Base-by-base conservation (phyloP, 2,329 filamentous ascomycete genomes). In the Exophiala viscosa region DNA sequence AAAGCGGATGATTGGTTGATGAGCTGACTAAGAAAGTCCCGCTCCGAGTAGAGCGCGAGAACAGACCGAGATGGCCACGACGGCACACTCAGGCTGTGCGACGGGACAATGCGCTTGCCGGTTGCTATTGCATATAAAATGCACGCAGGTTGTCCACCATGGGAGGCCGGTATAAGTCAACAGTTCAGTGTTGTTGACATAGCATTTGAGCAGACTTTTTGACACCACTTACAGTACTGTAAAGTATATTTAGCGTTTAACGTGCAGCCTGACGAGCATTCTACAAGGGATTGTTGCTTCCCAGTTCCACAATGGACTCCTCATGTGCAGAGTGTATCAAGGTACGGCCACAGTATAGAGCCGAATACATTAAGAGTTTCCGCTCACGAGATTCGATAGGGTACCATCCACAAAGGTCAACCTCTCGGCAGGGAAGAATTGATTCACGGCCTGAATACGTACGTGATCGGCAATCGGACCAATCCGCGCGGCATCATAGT, bases 401-500 rank as follows among this genome's bases (percentile, higher is more conserved):
- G 72, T 40, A 63, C 77, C 36, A 73, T 77, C 58, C 42, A 49
- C 31, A 62, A 70, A 1, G 72, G 69, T 44, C 62, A 64, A 7
- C 76, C 77, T 5, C 70, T 67, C 4, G 79, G 78, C 28, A 67
- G 66, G n/a, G 65, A 70, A 45, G 69, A 69, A 50, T 73, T 68
- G 15, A 58, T 81, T 14, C 75, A 82, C 57, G 75, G 73, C 18
- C 68, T 80, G 3, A 65, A 74, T 33, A 70, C 73, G 1, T 83
- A 82, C 53, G 66, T 80, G 13, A 67, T 72, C 6, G 70, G 70
- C 13, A 61, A 57, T n/a, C 66, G 70, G 32, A 61, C 61, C 10
- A 63, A 67, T 36, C 57, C 69, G n/a, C 74, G 73, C 34, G 79
- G 70, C 9, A 73, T 80, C 52, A 66, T 83, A 8, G 74, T 82